phyloP scores from a whole-genome alignment of 257 asterid genomes.

The Nicotiana attenuata region DNA sequence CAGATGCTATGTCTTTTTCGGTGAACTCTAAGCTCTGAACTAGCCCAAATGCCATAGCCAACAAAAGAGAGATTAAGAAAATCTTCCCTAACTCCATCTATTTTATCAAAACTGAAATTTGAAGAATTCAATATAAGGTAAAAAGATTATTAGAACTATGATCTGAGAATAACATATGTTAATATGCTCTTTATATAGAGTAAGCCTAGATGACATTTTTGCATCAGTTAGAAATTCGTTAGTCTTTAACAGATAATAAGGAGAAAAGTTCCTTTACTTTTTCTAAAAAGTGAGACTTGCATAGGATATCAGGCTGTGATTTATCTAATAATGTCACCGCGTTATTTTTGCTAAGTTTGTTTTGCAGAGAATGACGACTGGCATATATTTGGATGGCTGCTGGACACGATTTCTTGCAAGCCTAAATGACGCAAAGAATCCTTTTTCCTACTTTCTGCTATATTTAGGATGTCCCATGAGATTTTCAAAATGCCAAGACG shows the following conservation, averaged over 20 bases:
- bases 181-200: slow-evolving; percentile 18
- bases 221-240: slow-evolving; percentile 11
- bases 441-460: slow-evolving; percentile 5
- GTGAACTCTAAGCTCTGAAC: slow-evolving; percentile 58
- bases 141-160: neutral
- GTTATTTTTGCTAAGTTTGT: slow-evolving; percentile 28
- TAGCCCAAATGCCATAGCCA: slow-evolving; percentile 30
- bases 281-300: slow-evolving; percentile 36
- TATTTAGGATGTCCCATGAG: slow-evolving; percentile 3
- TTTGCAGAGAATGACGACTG: slow-evolving; percentile 23
- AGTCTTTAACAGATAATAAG: slow-evolving; percentile 23
- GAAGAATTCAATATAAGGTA: neutral
- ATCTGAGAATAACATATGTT: neutral
- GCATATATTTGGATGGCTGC: slow-evolving; percentile 12
- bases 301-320: slow-evolving; percentile 9
- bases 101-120: slow-evolving; percentile 8
- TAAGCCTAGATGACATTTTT: slow-evolving; percentile 11
- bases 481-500: neutral
- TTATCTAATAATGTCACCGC: slow-evolving; percentile 17
- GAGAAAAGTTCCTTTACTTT: slow-evolving; percentile 19
- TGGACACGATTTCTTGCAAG: slow-evolving; percentile 23
- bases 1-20: slow-evolving; percentile 65
- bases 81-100: slow-evolving; percentile 31
- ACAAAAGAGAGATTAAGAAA: slow-evolving; percentile 26
- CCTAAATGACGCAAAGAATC: neutral